Conservation (phyloP, 164 flowering plant genomes). For the Buxus sempervirens region DNA sequence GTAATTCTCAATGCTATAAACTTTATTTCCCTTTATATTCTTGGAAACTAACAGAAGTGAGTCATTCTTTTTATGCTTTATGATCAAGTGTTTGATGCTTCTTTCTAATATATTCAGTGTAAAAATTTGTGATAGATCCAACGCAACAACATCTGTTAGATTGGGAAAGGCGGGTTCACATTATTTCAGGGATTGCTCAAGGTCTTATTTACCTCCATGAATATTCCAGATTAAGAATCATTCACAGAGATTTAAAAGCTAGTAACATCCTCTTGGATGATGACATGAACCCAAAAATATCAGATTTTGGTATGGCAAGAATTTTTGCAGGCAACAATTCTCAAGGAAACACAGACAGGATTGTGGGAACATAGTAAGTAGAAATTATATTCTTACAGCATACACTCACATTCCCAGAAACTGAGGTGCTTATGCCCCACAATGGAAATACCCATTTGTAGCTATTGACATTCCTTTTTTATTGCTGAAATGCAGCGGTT, state of each 20-base stretch:
- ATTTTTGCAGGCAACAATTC: constrained; percentile 17
- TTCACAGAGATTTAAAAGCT: constrained; percentile 24
- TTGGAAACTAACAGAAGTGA: too few species aligned
- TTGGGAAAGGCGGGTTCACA: constrained; percentile 13
- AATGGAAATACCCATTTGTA: too few species aligned
- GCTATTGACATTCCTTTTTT: too few species aligned
- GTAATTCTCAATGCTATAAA: not conserved
- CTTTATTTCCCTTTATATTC: too few species aligned
- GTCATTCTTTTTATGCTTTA: too few species aligned
- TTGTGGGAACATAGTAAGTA: not conserved
- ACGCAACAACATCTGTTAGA: constrained; percentile 5
- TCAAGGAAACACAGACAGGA: too few species aligned
- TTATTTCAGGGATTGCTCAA: constrained; percentile 22
- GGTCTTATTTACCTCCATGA: constrained; percentile 26
- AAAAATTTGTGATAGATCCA: constrained; percentile 10
- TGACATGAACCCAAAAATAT: constrained; percentile 22
- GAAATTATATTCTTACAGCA: too few species aligned
- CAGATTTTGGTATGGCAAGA: constrained; percentile 27
- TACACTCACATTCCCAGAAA: too few species aligned
- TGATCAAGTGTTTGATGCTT: not conserved
- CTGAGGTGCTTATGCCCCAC: too few species aligned
- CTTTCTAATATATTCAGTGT: too few species aligned
- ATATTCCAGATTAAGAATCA: constrained; percentile 18
- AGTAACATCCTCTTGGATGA: constrained; percentile 21
- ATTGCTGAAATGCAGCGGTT: too few species aligned